Evolutionary conservation across 2,329 filamentous ascomycete species (phyloP), one percentile per base, ranked within the genome.

Genomic region (Talaromyces albobiverticillius): DNA sequence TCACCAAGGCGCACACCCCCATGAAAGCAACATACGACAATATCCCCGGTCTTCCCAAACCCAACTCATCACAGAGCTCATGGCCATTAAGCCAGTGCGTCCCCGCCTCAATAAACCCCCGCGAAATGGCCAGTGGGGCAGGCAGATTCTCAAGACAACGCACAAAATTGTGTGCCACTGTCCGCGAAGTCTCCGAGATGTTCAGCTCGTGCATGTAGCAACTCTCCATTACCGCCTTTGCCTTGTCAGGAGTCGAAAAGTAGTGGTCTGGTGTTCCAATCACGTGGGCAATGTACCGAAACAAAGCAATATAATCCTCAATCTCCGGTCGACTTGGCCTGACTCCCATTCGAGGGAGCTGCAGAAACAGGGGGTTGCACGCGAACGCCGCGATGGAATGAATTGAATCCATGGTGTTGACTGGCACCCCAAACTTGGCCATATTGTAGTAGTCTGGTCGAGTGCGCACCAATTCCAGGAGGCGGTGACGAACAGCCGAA

Each of bases 391-490:
- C 76, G 54, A 90, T 84, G 3, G 88, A 90, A 25, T 79, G 86
- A 29, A 90, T 82, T 47, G 79, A 82, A 68, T 91, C 87, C 3
- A 91, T 78, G 61, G 89, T 84, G 62, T 89, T 90, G 66, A 90
- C 83, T 8, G 86, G 86, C 2, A 87, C 73, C 2, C 86, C 86
- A 67, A 75, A 79, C 26, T 76, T 67, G 18, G 77, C 68, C 0
- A 81, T 68, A 60, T 82, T 76, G 70, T 84, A 89, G 69, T 89
- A 89, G 2, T 71, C 72, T 0, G 83, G 82, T 14, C 74, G 71
- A 31, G 75, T 68, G 13, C 71, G 64, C 18, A 79, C 78, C 9
- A 89, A 77, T 25, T 76, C 75, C 61, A 86, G 69, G 59, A 89
- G 88, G 2, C 85, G 80, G 51, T 81, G 76, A 1, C 86, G 79